Base-by-base conservation (phyloP, 1,139 yeast genomes). In the Taiozyma sp. region DNA sequence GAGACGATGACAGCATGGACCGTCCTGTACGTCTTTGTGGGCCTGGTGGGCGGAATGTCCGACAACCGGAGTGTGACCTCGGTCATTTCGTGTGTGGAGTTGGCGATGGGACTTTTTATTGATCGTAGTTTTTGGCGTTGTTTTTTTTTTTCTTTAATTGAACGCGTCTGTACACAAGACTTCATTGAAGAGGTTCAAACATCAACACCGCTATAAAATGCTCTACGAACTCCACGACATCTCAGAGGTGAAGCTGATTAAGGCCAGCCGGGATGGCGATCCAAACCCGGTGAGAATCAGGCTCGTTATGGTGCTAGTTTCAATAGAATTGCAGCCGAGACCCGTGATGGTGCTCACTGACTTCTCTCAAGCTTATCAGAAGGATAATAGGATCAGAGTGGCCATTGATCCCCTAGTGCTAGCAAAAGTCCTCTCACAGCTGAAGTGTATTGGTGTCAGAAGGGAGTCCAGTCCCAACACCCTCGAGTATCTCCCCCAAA, bases 1-100 rank as follows among this genome's bases (percentile, higher is more conserved):
- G 50, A 32, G n/a, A 51, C 46, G 6, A 56, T 16, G 19, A 46
- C 36, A 1, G 50, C 57, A 2, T 41, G 39, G 27, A 55, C 34
- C 24, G 41, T 38, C 19, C 41, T 16, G n/a, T 12, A 32, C 10
- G 23, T 8, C 32, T 22, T 32, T 14, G 23, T 44, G 19, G 29
- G 39, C 22, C 16, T 44, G 3, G 34, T 29, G 14, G 45, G 30
- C 8, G 45, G 32, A n/a, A 43, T 43, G 10, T 43, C 45, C 22
- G 45, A 38, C 41, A 38, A 10, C 14, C n/a, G 41, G 24, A 38
- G 41, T 9, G 41, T 38, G 14, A 19, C 16, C 41, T 38, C 16
- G 14, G 41, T 9, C 45, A 43, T 24, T 43, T n/a, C 19, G 19
- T 19, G 45, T 16, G 38, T 22, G 6, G 27, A 24, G 10, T 43